Evolutionary conservation across 2,329 filamentous ascomycete species (phyloP).

Genomic region (Stachybotrys echinatus): DNA sequence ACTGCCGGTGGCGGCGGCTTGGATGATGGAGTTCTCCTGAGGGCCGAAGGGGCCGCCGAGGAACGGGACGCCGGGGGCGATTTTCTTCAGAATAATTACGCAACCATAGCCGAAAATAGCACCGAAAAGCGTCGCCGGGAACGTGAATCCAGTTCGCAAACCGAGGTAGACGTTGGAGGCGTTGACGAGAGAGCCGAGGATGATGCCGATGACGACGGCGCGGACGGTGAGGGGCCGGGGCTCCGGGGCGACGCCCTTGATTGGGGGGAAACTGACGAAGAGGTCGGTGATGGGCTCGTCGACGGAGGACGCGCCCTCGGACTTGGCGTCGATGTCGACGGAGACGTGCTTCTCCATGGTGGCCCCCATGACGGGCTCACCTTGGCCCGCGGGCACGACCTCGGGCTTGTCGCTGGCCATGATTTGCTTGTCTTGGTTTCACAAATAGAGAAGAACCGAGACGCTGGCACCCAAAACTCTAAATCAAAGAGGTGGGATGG

Average conservation of each 20-base stretch:
- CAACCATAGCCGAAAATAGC: slow-evolving; percentile 57
- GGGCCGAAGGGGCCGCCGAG: slow-evolving; percentile 52
- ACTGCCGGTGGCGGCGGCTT: slow-evolving; percentile 54
- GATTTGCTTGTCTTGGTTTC: too few relatives aligned
- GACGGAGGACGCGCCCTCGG: slow-evolving; percentile 15
- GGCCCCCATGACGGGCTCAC: slow-evolving; percentile 1
- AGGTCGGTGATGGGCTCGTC: slow-evolving; percentile 27
- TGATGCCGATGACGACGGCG: slow-evolving; percentile 48
- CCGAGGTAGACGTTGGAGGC: slow-evolving; percentile 58
- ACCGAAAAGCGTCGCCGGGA: slow-evolving; percentile 41
- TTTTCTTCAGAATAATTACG: slow-evolving; percentile 46
- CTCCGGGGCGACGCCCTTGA: slow-evolving; percentile 36
- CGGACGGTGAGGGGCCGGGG: slow-evolving; percentile 48
- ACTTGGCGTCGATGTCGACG: slow-evolving; percentile 19
- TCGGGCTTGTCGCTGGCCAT: neutral
- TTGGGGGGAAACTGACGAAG: slow-evolving; percentile 34
- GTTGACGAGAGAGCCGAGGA: slow-evolving; percentile 55
- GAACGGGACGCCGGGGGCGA: slow-evolving; percentile 42
- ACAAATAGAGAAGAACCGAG: too few relatives aligned
- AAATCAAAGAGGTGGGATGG: too few relatives aligned
- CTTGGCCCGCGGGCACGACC: neutral
- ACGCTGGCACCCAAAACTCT: too few relatives aligned
- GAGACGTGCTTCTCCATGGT: slow-evolving; percentile 15
- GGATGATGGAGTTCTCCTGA: slow-evolving; percentile 58
- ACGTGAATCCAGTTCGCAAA: slow-evolving; percentile 47